These are phyloP conservation scores for Telopea speciosissima DNA, from an alignment of 177 flowering plant genomes.

Conservation along the genomic window DNA sequence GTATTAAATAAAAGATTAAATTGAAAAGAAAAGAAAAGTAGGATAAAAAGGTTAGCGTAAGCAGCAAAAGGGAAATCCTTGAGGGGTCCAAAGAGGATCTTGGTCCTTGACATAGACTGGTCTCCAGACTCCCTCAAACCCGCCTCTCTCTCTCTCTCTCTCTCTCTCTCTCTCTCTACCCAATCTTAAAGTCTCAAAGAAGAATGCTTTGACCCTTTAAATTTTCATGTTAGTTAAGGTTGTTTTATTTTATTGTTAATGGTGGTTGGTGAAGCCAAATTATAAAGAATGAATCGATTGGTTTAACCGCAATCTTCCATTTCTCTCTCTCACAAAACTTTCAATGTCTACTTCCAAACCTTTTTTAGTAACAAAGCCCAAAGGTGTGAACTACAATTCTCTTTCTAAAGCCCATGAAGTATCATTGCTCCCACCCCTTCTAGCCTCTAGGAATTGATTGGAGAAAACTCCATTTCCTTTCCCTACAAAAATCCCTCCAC, in stretches of 20 bases:
- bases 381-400: slow-evolving; percentile 38
- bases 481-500: background rate
- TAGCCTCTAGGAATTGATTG: background rate
- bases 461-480: background rate
- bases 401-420: slow-evolving; percentile 20
- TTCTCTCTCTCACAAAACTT: slow-evolving; percentile 12
- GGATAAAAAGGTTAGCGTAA: slow-evolving; percentile 29
- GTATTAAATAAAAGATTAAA: too few relatives aligned
- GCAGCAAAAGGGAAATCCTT: slow-evolving; percentile 31
- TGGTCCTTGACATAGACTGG: slow-evolving; percentile 26
- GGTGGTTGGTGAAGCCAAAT: slow-evolving; percentile 25
- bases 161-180: slow-evolving; percentile 7
- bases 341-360: background rate
- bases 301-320: slow-evolving; percentile 18
- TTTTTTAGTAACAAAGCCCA: background rate
- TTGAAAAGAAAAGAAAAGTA: background rate
- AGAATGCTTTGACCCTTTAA: slow-evolving; percentile 4
- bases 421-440: slow-evolving; percentile 20
- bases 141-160: slow-evolving; percentile 6
- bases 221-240: slow-evolving; percentile 7
- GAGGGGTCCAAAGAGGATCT: slow-evolving; percentile 29
- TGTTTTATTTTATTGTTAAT: slow-evolving; percentile 11
- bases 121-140: slow-evolving; percentile 19
- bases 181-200: slow-evolving; percentile 2
- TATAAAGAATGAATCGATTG: background rate